These are phyloP conservation scores for Yamadazyma atmosphaerica DNA, from an alignment of 1,139 yeast genomes.

Conservation along the genomic window DNA sequence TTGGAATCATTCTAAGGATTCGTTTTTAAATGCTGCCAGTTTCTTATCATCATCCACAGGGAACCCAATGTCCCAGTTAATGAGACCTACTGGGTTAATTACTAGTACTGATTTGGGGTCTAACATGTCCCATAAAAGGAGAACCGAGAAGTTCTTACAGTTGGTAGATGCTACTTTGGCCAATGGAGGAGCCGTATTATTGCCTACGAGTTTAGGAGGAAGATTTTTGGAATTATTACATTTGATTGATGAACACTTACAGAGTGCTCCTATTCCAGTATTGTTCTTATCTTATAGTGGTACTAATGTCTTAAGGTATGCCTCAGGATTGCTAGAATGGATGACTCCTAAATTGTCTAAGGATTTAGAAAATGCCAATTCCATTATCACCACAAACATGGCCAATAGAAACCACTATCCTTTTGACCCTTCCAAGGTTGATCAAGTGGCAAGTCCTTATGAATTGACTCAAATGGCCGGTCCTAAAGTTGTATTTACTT, in stretches of 20 bases:
- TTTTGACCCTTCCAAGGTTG: constrained; percentile 65
- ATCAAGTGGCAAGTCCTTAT: constrained; percentile 53
- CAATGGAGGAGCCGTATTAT: constrained; percentile 71
- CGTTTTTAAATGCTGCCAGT: constrained; percentile 80
- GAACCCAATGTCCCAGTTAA: constrained; percentile 59
- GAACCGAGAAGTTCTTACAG: constrained; percentile 65
- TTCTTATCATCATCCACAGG: constrained; percentile 49
- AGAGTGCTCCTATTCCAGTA: constrained; percentile 65
- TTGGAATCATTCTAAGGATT: constrained; percentile 93
- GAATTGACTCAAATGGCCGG: constrained; percentile 61
- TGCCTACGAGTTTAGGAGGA: constrained; percentile 85
- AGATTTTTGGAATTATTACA: constrained; percentile 79
- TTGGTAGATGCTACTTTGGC: constrained; percentile 66
- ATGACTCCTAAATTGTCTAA: constrained; percentile 79
- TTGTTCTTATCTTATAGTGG: constrained; percentile 77
- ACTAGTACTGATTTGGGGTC: constrained; percentile 77
- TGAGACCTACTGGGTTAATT: constrained; percentile 82
- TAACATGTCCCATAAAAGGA: constrained; percentile 59
- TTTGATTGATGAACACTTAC: constrained; percentile 61
- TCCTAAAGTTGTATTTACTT: constrained; percentile 80
- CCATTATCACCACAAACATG: constrained; percentile 22
- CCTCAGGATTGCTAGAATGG: constrained; percentile 93
- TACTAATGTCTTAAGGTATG: constrained; percentile 74
- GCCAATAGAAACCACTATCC: constrained; percentile 63
- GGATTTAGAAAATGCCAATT: constrained; percentile 65